Evolutionary conservation across 2,329 filamentous ascomycete species (phyloP).

Genomic region (Aschersonia sp.): DNA sequence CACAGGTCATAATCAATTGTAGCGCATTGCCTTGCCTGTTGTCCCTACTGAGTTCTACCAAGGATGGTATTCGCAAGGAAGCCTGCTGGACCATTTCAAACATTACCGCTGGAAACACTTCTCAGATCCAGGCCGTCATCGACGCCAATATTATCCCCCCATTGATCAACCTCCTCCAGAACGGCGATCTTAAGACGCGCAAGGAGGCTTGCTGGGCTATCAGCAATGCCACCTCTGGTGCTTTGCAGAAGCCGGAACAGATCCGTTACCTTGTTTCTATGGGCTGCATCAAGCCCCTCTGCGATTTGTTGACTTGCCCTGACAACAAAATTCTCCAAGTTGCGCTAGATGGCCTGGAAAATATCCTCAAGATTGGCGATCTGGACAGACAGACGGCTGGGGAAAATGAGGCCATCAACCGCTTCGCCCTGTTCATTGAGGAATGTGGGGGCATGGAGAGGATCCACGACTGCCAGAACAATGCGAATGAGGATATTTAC

Average conservation of each 20-base stretch:
- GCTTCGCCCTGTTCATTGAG: conserved; percentile 95
- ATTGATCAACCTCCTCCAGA: conserved; percentile 87
- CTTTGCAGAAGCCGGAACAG: conserved; percentile 96
- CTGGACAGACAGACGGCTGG: conserved; percentile 89
- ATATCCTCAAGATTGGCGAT: conserved; percentile 98
- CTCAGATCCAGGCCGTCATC: conserved; percentile 91
- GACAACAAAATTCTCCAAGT: conserved; percentile 99
- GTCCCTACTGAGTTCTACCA: conserved; percentile 86
- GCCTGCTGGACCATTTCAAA: conserved; percentile 99
- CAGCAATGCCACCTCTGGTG: conserved; percentile 93
- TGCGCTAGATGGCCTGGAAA: conserved; percentile 92
- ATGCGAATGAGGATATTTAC: conserved; percentile 99
- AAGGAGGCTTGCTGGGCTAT: conserved; percentile 99
- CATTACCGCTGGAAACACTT: conserved; percentile 94
- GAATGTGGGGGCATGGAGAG: conserved; percentile 99
- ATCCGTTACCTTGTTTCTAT: conserved; percentile 88
- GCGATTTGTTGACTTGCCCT: conserved; percentile 86
- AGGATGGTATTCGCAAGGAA: conserved; percentile 98
- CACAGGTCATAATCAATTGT: conserved; percentile 98
- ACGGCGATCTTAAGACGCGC: conserved; percentile 96
- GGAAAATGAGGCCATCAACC: conserved; percentile 75
- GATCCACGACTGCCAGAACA: conserved; percentile 99
- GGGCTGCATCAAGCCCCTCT: conserved; percentile 94
- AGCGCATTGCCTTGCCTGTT: conserved; percentile 85
- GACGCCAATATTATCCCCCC: conserved; percentile 96